A percentile compares a stretch with the other conserved stretches of the same genome.
These are phyloP conservation scores for Craspedostauros australis DNA, from an alignment of 108 stramenopile genomes.

Conservation along the genomic window DNA sequence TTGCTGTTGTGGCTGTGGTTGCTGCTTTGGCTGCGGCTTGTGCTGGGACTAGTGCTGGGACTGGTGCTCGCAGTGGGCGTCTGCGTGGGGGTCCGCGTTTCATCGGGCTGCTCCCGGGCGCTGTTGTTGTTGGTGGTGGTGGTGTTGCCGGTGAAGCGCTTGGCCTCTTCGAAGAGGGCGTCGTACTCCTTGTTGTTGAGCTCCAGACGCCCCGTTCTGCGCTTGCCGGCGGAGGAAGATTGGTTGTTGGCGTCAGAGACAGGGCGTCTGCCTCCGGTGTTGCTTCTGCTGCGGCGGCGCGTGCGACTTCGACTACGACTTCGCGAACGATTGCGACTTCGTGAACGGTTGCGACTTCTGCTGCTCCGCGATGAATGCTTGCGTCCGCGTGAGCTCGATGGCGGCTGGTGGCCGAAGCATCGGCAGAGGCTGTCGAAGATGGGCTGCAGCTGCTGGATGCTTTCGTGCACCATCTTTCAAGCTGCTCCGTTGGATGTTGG, in stretches of 20 bases:
- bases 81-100: neutral
- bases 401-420: slow-evolving; percentile 24
- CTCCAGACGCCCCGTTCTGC: slow-evolving; percentile 31
- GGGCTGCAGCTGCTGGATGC: slow-evolving; percentile 22
- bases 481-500: too few species aligned
- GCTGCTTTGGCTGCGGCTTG: too few species aligned
- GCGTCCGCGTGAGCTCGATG: too few species aligned
- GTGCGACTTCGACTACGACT: too few species aligned
- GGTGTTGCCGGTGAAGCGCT: neutral
- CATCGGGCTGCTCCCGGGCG: neutral
- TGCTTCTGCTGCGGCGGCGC: too few species aligned
- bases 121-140: neutral
- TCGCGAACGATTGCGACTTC: too few species aligned
- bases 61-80: slow-evolving; percentile 6
- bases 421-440: slow-evolving; percentile 32
- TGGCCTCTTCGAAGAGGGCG: slow-evolving; percentile 30
- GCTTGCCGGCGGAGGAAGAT: slow-evolving; percentile 13
- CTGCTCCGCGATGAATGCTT: too few species aligned
- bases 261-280: too few species aligned
- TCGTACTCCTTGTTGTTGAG: slow-evolving; percentile 39
- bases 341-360: too few species aligned
- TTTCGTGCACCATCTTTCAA: too few species aligned
- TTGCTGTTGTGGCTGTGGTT: too few species aligned
- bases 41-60: slow-evolving; percentile 17
- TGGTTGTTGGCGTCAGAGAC: too few species aligned